phyloP scores from a whole-genome alignment of 2,329 filamentous ascomycete genomes.

The Aureobasidium zeae region DNA sequence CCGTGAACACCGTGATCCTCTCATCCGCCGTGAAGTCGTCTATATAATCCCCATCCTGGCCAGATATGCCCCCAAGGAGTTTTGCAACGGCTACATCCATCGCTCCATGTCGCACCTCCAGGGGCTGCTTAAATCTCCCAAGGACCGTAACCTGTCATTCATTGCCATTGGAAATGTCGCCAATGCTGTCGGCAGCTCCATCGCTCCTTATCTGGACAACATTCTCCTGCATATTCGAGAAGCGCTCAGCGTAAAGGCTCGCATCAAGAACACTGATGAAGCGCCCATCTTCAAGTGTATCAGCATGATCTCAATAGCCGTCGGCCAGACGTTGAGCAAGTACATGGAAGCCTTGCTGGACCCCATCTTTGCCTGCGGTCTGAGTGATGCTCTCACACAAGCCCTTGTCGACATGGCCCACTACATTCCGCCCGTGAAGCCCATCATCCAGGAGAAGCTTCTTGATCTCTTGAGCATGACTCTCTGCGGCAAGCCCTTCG shows the following conservation, averaged over 20 bases:
- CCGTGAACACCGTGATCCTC: slow-evolving; percentile 82
- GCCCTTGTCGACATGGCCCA: slow-evolving; percentile 98
- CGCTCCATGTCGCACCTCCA: slow-evolving; percentile 97
- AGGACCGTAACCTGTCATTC: slow-evolving; percentile 89
- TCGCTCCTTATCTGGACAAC: slow-evolving; percentile 88
- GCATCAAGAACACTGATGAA: slow-evolving; percentile 51
- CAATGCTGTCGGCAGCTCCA: slow-evolving; percentile 89
- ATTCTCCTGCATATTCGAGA: slow-evolving; percentile 91
- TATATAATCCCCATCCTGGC: slow-evolving; percentile 86
- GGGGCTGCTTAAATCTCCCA: slow-evolving; percentile 86
- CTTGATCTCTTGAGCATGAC: slow-evolving; percentile 93
- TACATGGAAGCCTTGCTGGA: slow-evolving; percentile 95
- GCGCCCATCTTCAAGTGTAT: slow-evolving; percentile 92
- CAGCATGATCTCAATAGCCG: slow-evolving; percentile 88
- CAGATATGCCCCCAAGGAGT: slow-evolving; percentile 84
- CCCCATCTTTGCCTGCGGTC: slow-evolving; percentile 91
- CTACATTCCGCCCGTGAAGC: slow-evolving; percentile 90
- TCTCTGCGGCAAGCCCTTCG: slow-evolving; percentile 83
- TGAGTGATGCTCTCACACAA: slow-evolving; percentile 88
- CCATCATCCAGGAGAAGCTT: slow-evolving; percentile 84
- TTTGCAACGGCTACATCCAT: slow-evolving; percentile 77
- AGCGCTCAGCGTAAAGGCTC: slow-evolving; percentile 71
- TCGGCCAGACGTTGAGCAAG: slow-evolving; percentile 93
- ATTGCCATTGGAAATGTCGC: slow-evolving; percentile 93
- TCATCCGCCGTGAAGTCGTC: slow-evolving; percentile 83